These are phyloP conservation scores for Setomelanomma holmii DNA, from an alignment of 2,329 filamentous ascomycete species.

Conservation along the genomic window DNA sequence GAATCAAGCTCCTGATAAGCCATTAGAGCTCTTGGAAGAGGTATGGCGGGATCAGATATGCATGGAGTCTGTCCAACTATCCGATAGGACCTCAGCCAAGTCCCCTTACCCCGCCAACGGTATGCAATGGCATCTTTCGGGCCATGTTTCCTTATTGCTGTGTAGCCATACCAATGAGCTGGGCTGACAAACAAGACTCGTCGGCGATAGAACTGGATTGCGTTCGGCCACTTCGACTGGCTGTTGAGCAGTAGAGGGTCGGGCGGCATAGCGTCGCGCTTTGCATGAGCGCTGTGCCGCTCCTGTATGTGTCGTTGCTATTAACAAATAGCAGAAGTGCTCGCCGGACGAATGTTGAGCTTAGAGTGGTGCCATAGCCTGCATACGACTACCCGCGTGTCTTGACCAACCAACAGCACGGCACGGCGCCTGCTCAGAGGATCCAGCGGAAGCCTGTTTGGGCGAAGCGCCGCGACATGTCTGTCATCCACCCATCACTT, in stretches of 20 bases:
- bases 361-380: slow-evolving; percentile 22
- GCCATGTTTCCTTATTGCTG: slow-evolving; percentile 12
- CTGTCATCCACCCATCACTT: slow-evolving; percentile 10
- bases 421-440: slow-evolving; percentile 23
- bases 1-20: slow-evolving; percentile 42
- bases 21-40: slow-evolving; percentile 20
- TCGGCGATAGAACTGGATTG: neutral
- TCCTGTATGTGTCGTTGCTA: slow-evolving; percentile 21
- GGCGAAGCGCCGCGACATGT: slow-evolving; percentile 21
- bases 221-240: neutral
- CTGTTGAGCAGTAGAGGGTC: neutral
- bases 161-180: slow-evolving; percentile 4
- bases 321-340: slow-evolving; percentile 17
- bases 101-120: slow-evolving; percentile 38
- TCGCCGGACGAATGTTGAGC: slow-evolving; percentile 22
- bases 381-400: slow-evolving; percentile 18
- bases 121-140: slow-evolving; percentile 17
- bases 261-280: too few relatives aligned
- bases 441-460: slow-evolving; percentile 23
- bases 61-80: slow-evolving; percentile 35
- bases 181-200: too few relatives aligned
- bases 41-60: slow-evolving; percentile 34
- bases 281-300: too few relatives aligned
- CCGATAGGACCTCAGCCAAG: slow-evolving; percentile 25
- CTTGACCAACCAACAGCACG: slow-evolving; percentile 28